These are phyloP conservation scores for Luvunga scandens DNA, from an alignment of 345 rosid genomes.

Conservation along the genomic window DNA sequence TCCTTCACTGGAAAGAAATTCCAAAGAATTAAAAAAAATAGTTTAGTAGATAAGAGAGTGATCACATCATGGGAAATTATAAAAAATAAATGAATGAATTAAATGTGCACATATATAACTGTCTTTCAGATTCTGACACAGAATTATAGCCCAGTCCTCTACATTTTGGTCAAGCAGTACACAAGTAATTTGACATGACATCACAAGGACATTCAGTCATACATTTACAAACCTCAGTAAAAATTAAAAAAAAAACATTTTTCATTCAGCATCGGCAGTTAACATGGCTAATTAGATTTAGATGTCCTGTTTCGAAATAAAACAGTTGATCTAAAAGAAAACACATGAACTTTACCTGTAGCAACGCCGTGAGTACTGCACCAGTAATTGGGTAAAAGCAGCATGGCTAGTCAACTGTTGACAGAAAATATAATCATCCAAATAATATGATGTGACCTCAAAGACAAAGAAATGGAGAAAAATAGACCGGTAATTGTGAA, in stretches of 20 bases:
- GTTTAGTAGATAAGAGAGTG: not conserved
- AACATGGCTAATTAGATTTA: not conserved
- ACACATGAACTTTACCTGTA: constrained; percentile 58
- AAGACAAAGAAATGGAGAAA: not conserved
- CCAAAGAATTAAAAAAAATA: constrained; percentile 3
- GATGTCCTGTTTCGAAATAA: not conserved
- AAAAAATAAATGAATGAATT: no score
- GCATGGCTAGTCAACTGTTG: constrained; percentile 67
- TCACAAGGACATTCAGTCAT: not conserved
- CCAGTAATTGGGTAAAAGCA: constrained; percentile 73
- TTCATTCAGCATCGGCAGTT: not conserved
- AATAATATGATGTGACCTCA: constrained; percentile 14
- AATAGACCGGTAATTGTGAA: not conserved
- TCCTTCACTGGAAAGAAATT: constrained; percentile 59
- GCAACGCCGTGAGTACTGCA: constrained; percentile 58
- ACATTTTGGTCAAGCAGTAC: not conserved
- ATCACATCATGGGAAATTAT: not conserved
- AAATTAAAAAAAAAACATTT: not conserved
- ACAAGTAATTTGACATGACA: not conserved
- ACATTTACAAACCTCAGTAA: not conserved
- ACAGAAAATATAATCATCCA: constrained; percentile 25
- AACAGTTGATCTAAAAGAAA: not conserved
- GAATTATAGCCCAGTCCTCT: not conserved
- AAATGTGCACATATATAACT: not conserved
- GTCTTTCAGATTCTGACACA: not conserved